phyloP scores from a whole-genome alignment of 768 basidiomycete genomes.

The Mycena vulgaris region DNA sequence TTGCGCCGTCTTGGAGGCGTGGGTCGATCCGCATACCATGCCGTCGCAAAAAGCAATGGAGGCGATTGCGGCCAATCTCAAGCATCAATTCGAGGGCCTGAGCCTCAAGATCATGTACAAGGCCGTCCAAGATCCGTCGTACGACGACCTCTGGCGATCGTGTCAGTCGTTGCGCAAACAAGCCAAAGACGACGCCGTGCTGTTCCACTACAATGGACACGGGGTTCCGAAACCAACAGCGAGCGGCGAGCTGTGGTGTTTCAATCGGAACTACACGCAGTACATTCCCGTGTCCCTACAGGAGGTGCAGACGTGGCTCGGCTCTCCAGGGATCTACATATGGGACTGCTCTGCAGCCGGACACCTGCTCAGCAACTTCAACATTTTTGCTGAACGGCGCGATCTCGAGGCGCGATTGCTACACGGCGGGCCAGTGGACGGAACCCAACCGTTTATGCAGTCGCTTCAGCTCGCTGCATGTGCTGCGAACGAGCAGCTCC shows the following conservation, averaged over 20 bases:
- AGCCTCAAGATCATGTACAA: conserved; percentile 96
- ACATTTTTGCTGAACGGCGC: conserved; percentile 80
- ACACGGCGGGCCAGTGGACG: conserved; percentile 74
- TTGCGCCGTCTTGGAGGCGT: conserved; percentile 94
- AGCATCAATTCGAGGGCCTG: conserved; percentile 96
- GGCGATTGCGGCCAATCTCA: conserved; percentile 92
- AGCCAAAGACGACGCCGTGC: conserved; percentile 93
- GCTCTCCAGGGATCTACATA: conserved; percentile 95
- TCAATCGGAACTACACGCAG: conserved; percentile 97
- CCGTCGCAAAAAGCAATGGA: conserved; percentile 95
- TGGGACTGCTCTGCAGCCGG: conserved; percentile 99
- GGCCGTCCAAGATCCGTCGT: conserved; percentile 93
- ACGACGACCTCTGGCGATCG: conserved; percentile 92
- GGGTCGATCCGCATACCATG: conserved; percentile 96
- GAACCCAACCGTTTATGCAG: conserved; percentile 81
- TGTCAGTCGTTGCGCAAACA: conserved; percentile 87
- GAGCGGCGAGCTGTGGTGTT: conserved; percentile 98
- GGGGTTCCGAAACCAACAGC: conserved; percentile 97
- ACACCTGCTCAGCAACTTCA: conserved; percentile 92
- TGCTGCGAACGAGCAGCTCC: conserved; percentile 90
- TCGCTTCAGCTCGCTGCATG: conserved; percentile 97
- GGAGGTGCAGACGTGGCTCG: conserved; percentile 95
- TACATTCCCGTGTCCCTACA: conserved; percentile 97
- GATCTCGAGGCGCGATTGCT: conserved; percentile 75
- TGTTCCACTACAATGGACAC: conserved; percentile 99